Base-by-base conservation (phyloP, 495 filamentous ascomycete genomes). In the Penicillium ochrochloron region DNA sequence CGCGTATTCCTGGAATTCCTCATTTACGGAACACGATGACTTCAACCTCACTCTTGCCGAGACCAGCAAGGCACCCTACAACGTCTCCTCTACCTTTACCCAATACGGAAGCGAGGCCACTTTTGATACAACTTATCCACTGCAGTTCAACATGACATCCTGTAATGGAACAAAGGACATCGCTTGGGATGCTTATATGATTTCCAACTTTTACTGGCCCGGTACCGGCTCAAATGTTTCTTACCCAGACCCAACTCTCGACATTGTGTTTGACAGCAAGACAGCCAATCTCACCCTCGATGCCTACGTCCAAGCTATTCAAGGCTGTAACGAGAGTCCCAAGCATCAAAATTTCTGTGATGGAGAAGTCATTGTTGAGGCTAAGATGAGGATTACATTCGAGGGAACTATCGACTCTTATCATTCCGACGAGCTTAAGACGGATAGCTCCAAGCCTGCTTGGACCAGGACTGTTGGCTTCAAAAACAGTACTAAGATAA, bases 391-490 rank as follows among this genome's bases (percentile, higher is more conserved):
- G n/a, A 42, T 61, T 14, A 37, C 50, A 2, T 54, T 61, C 23
- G 29, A 27, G 10, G 59, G 59, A 10, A 44, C 33, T 2, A 53
- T 65, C 9, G 66, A 68, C 52, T 31, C 54, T 27, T 62, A 62
- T 58, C 62, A 68, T 42, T 68, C 66, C 23, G 66, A 65, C 35
- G 58, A 61, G 11, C 52, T 68, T 4, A 46, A 31, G 17, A 64
- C 39, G n/a, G 37, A 61, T 29, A 55, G 56, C 9, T 34, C 57
- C 14, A 61, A 52, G 11, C 66, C 66, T 17, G 52, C 56, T 29
- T 68, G 66, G 66, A 29, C 61, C 23, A 57, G 51, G 15, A 65
- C 66, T 12, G 61, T 68, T 39, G 62, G 66, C 23, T 61, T 64
- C 39, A 46, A 55, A 12, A 68, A 64, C 53, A 59, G 53, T 39